phyloP scores from a whole-genome alignment of 106 monocot species.

The Dendrobium huoshanense region DNA sequence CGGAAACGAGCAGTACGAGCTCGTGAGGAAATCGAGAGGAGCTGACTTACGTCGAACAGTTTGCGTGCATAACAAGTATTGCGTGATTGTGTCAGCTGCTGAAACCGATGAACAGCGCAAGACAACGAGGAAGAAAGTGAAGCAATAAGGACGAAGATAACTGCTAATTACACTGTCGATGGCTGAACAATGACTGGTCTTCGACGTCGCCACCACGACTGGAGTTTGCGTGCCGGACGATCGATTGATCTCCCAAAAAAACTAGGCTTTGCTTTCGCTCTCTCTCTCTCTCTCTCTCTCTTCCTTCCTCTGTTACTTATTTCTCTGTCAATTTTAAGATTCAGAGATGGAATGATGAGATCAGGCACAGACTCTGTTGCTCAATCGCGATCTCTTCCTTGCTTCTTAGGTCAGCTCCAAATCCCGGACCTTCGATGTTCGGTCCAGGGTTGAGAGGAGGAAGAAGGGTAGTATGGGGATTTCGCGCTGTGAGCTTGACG shows the following conservation, averaged over 20 bases:
- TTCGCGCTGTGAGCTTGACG: no score
- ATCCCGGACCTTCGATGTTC: no score
- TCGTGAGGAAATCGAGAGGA: neutral
- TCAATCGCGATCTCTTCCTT: neutral
- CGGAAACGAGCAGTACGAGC: neutral
- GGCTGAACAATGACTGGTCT: neutral
- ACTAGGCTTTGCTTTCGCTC: neutral
- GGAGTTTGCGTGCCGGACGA: neutral
- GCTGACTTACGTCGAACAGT: constrained; percentile 6
- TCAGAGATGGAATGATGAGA: constrained; percentile 5
- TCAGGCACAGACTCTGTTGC: neutral
- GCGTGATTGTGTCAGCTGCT: neutral
- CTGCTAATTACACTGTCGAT: no score
- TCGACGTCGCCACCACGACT: neutral
- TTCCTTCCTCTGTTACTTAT: neutral
- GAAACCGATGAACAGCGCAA: neutral
- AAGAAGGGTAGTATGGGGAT: no score
- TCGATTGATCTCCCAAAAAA: neutral
- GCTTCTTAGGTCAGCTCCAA: neutral
- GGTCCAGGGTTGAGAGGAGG: no score
- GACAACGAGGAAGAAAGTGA: neutral
- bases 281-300: neutral
- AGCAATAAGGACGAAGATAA: neutral
- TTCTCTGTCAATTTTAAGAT: neutral
- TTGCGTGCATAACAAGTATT: constrained; percentile 5